Evolutionary conservation across 257 asterid species (phyloP).

Genomic region (Cordia subcordata): DNA sequence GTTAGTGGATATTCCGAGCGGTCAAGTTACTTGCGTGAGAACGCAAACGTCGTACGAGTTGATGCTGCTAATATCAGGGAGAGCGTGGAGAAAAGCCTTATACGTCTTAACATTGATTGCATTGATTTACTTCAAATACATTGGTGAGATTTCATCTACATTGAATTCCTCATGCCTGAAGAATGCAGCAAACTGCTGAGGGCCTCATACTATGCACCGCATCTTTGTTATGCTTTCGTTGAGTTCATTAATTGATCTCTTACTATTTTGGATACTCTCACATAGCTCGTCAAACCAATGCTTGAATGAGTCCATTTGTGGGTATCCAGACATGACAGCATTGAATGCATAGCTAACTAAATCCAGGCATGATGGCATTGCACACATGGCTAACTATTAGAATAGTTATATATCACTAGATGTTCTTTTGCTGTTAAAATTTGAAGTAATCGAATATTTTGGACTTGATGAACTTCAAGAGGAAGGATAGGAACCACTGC

Average conservation of each 20-base stretch:
- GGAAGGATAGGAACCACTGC: no score
- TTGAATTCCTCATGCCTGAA: neutral
- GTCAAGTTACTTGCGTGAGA: conserved; percentile 56
- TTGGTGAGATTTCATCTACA: conserved; percentile 44
- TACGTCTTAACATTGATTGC: conserved; percentile 86
- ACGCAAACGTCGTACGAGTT: conserved; percentile 51
- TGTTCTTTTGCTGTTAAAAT: neutral
- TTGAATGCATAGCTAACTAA: neutral
- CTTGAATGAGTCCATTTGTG: no score
- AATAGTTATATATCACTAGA: neutral
- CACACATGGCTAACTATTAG: neutral
- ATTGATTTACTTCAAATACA: conserved; percentile 95
- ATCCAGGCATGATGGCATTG: no score
- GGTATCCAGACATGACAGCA: no score
- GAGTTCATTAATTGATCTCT: no score
- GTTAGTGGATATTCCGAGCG: conserved; percentile 81
- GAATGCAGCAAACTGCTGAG: neutral
- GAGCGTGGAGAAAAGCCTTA: conserved; percentile 92
- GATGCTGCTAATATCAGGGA: conserved; percentile 92
- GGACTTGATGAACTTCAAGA: neutral
- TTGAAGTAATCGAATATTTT: neutral
- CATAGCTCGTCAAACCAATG: no score
- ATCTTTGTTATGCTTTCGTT: no score
- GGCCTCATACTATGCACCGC: neutral
- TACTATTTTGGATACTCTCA: no score